These are phyloP conservation scores for Globisporangium apiculatum DNA, from an alignment of 352 stramenopile genomes.

Conservation along the genomic window DNA sequence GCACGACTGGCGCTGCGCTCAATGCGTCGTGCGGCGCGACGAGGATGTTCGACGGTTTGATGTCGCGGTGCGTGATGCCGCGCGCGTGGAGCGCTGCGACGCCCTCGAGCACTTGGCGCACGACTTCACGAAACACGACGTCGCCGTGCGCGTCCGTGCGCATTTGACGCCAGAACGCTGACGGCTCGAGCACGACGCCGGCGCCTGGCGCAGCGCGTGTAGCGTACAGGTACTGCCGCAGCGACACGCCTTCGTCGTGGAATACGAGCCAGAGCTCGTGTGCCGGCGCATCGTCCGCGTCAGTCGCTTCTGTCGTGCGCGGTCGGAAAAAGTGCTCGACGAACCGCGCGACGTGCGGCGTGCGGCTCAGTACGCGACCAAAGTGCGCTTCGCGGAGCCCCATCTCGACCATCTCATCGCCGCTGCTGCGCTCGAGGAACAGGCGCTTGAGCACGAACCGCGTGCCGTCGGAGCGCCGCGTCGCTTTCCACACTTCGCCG, in stretches of 20 bases:
- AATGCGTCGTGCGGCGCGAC: constrained; percentile 24
- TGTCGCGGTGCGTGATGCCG: constrained; percentile 89
- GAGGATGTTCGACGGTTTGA: constrained; percentile 80
- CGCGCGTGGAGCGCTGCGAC: constrained; percentile 84
- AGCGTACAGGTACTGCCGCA: constrained; percentile 85
- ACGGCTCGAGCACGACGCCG: constrained; percentile 62
- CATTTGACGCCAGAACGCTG: constrained; percentile 73
- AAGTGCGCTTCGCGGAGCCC: constrained; percentile 83
- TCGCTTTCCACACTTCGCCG: constrained; percentile 77
- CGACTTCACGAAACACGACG: constrained; percentile 84
- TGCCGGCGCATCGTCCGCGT: neutral
- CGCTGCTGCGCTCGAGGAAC: constrained; percentile 44
- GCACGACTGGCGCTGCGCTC: constrained; percentile 39
- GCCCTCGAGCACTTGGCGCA: constrained; percentile 91
- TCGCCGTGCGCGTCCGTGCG: constrained; percentile 43
- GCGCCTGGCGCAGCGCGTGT: constrained; percentile 32
- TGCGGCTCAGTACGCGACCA: constrained; percentile 31
- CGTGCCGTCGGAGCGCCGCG: constrained; percentile 22
- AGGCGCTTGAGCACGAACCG: constrained; percentile 84
- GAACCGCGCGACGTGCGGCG: constrained; percentile 75
- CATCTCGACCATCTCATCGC: constrained; percentile 61
- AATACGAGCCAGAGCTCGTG: constrained; percentile 89
- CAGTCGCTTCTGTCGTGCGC: neutral
- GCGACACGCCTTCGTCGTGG: constrained; percentile 82
- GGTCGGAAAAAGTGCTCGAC: constrained; percentile 85